phyloP scores from a whole-genome alignment of 176 grass and related monocot genomes.

The Phoenix roebelenii region DNA sequence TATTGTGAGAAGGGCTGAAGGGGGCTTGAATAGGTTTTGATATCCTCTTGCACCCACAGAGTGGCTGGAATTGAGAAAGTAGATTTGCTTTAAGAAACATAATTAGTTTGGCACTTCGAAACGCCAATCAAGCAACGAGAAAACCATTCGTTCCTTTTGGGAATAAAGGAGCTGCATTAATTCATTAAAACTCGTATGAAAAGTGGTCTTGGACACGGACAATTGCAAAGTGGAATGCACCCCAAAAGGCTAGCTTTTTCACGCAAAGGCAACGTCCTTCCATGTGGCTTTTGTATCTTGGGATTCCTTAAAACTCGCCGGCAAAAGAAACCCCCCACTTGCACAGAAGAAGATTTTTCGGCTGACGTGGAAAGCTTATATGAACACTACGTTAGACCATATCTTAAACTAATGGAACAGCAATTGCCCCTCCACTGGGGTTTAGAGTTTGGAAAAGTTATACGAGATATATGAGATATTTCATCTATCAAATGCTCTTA shows the following conservation, averaged over 20 bases:
- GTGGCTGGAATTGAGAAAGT: constrained; percentile 26
- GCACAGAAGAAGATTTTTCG: constrained; percentile 3
- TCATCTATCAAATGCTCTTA: too few species aligned
- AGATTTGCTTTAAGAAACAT: constrained; percentile 20
- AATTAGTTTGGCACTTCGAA: constrained; percentile 38
- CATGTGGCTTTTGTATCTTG: constrained; percentile 4
- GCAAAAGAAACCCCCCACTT: constrained; percentile 31
- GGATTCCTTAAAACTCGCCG: constrained; percentile 40
- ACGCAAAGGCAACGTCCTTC: constrained; percentile 30
- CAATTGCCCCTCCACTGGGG: too few species aligned
- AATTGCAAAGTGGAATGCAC: constrained; percentile 59
- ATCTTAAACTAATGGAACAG: too few species aligned
- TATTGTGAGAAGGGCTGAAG: neutral
- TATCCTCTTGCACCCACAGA: too few species aligned
- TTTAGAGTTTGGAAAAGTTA: too few species aligned
- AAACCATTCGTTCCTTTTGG: constrained; percentile 36
- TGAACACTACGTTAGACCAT: too few species aligned
- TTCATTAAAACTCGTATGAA: constrained; percentile 42
- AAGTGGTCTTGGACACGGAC: constrained; percentile 47
- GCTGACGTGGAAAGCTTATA: too few species aligned
- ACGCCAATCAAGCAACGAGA: constrained; percentile 65
- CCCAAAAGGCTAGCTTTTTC: constrained; percentile 46
- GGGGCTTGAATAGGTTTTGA: neutral
- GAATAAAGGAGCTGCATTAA: constrained; percentile 51
- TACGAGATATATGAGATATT: too few species aligned